Percentiles rank a stretch among this genome's conserved stretches.
Evolutionary conservation across 169 alveolate species (phyloP).

Genomic region (Cryptosporidium meleagridis): DNA sequence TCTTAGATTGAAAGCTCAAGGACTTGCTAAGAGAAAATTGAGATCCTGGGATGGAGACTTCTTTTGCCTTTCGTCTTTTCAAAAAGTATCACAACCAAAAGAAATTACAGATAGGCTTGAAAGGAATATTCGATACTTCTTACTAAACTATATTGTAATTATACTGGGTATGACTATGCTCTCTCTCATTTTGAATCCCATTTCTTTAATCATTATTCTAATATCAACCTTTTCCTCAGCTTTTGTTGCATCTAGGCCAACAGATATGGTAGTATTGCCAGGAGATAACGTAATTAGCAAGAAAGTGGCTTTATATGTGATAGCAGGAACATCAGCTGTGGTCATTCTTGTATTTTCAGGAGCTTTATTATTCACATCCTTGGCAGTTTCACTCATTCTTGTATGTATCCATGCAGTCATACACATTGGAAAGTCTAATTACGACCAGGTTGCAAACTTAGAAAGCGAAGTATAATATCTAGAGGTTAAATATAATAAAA

Average conservation of each 20-base stretch:
- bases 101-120: slow-evolving; percentile 62
- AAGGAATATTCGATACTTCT: slow-evolving; percentile 55
- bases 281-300: slow-evolving; percentile 59
- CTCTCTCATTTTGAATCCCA: slow-evolving; percentile 45
- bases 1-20: slow-evolving; percentile 26
- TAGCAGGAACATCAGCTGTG: slow-evolving; percentile 29
- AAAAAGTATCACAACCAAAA: slow-evolving; percentile 67
- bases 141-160: slow-evolving; percentile 51
- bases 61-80: slow-evolving; percentile 58
- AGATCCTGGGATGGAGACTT: slow-evolving; percentile 73
- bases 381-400: slow-evolving; percentile 31
- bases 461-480: slow-evolving; percentile 35
- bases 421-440: slow-evolving; percentile 49
- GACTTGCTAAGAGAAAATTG: slow-evolving; percentile 41
- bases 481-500: neutral
- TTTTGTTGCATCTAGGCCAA: slow-evolving; percentile 61
- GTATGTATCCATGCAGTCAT: slow-evolving; percentile 64
- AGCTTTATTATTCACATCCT: slow-evolving; percentile 34
- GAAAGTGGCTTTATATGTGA: slow-evolving; percentile 28
- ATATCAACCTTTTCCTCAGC: slow-evolving; percentile 43
- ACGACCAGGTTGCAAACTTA: slow-evolving; percentile 66
- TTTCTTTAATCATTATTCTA: slow-evolving; percentile 48
- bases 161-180: slow-evolving; percentile 61
- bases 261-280: slow-evolving; percentile 29
- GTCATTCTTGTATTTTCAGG: slow-evolving; percentile 54